A percentile compares a stretch with the other conserved stretches of the same genome.
phyloP scores from a whole-genome alignment of 768 basidiomycete genomes.

The Antrodiella citrinella region DNA sequence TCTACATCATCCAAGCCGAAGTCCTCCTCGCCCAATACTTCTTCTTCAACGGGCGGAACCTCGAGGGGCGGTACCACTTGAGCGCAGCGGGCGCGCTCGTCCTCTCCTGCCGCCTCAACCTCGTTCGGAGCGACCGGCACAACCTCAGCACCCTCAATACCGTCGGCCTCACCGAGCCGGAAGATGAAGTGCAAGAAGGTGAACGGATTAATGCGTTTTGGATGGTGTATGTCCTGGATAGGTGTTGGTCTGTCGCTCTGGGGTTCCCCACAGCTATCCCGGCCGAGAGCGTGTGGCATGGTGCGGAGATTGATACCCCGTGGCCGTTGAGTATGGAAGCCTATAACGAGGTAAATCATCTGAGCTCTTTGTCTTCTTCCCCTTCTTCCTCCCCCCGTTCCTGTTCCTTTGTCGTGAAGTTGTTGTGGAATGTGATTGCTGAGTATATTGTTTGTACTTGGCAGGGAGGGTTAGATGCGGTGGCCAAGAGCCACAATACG shows the following conservation, averaged over 20 bases:
- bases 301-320: conserved; percentile 15
- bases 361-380: neutral
- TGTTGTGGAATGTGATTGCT: neutral
- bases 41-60: conserved; percentile 19
- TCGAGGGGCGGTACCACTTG: conserved; percentile 24
- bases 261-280: conserved; percentile 11
- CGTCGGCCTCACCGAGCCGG: conserved; percentile 1
- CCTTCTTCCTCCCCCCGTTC: too few relatives aligned
- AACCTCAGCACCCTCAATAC: neutral
- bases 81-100: conserved; percentile 23
- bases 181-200: conserved; percentile 16
- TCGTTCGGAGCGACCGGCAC: conserved; percentile 3
- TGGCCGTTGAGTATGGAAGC: conserved; percentile 18
- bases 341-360: conserved; percentile 14
- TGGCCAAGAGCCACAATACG: conserved; percentile 3
- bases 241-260: conserved; percentile 16
- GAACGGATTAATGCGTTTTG: conserved; percentile 22
- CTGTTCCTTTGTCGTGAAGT: neutral
- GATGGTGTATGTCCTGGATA: conserved; percentile 18
- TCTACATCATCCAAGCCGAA: conserved; percentile 25
- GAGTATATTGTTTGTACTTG: neutral
- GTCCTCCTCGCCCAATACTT: conserved; percentile 25
- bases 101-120: conserved; percentile 22
- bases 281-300: conserved; percentile 1
- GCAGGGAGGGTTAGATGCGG: conserved; percentile 6